Base-by-base conservation (phyloP, 306 rosid species). In the Cotoneaster glaucophyllus region DNA sequence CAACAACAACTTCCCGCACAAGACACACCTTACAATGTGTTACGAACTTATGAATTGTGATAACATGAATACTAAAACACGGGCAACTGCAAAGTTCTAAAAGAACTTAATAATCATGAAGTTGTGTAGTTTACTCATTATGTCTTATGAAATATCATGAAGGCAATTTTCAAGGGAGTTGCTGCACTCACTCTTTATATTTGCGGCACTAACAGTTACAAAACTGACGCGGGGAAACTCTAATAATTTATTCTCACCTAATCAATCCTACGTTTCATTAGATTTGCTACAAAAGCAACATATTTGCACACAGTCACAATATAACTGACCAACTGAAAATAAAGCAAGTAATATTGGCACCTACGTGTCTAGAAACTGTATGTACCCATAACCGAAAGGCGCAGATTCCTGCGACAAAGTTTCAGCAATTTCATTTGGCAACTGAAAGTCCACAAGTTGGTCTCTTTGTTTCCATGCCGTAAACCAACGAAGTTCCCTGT, bases 401-500 rank as follows among this genome's bases (percentile, higher is more conserved):
- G 71, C 97, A 0, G 89, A 86, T 13, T 75, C 79, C 78, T 95
- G 99, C 15, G 86, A 83, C 44, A 90, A 64, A 21, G 90, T 92
- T 81, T 89, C 80, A 44, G 97, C 83, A 67, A 95, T 79, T 57
- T 83, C 90, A 52, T 7, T n/a, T 2, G 99, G 99, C 34, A 95
- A 73, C 81, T 80, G 97, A 88, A 95, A 95, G 73, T 92, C 88
- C 57, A 71, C 89, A 67, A 95, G 97, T 41, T 90, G 81, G 68
- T 86, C 93, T 50, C 73, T 89, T 69, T 79, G 85, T 79, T 95
- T 95, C 99, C 97, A 95, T 2, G 97, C 97, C 0, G 99, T 95
- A 79, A 95, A 95, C 99, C 99, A 95, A 26, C 99, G 81, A 11
- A 95, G 97, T 72, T 95, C 99, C 83, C 99, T 82, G 79, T 95